phyloP scores from a whole-genome alignment of 176 grass and related monocot species.

The Tuctoria greenei region DNA sequence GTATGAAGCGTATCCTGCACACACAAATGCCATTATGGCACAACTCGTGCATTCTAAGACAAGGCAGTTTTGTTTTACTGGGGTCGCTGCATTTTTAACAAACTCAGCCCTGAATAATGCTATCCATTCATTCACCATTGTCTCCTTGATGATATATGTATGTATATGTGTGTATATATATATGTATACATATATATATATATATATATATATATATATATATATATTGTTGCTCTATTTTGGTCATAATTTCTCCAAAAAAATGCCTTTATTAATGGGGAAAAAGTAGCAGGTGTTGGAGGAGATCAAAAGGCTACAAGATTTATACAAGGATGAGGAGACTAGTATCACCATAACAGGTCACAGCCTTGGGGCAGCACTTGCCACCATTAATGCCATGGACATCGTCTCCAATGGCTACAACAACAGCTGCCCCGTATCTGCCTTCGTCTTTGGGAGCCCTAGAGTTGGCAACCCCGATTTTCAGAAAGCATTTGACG shows the following conservation, averaged over 20 bases:
- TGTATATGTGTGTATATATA: too few species aligned
- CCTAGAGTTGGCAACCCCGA: constrained; percentile 67
- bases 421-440: constrained; percentile 47
- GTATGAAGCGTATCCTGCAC: neutral
- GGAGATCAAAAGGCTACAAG: constrained; percentile 60
- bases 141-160: constrained; percentile 17
- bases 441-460: constrained; percentile 69
- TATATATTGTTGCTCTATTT: constrained; percentile 9
- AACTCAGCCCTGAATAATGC: neutral
- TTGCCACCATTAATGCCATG: constrained; percentile 72
- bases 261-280: neutral
- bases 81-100: neutral
- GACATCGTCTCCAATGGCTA: constrained; percentile 65
- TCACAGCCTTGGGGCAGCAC: constrained; percentile 79
- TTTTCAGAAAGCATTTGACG: constrained; percentile 59
- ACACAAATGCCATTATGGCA: constrained; percentile 15
- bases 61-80: constrained; percentile 8
- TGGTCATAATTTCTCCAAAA: constrained; percentile 1
- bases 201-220: too few species aligned
- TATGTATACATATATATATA: too few species aligned
- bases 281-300: constrained; percentile 60
- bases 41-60: constrained; percentile 18
- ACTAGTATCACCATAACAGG: constrained; percentile 86
- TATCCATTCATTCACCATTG: neutral
- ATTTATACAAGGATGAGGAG: constrained; percentile 67